A percentile compares a stretch with the other conserved stretches of the same genome.
These are phyloP conservation scores for Sisymbrium altissimum DNA, from an alignment of 345 rosid genomes.

Conservation along the genomic window DNA sequence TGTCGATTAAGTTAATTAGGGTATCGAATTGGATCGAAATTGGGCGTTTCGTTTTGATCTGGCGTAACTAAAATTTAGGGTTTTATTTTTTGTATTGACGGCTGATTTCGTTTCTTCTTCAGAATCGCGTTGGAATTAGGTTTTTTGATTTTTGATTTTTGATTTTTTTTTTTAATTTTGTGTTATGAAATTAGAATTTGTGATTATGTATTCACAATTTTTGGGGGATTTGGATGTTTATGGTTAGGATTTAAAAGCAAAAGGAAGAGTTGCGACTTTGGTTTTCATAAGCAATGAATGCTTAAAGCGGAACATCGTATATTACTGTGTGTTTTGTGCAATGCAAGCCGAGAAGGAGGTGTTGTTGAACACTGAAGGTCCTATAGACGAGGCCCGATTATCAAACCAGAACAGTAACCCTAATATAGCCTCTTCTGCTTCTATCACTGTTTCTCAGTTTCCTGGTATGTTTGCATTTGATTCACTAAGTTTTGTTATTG, in stretches of 20 bases:
- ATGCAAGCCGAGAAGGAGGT: constrained; percentile 32
- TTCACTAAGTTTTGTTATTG: neutral
- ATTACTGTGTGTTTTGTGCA: neutral
- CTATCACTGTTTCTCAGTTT: constrained; percentile 38
- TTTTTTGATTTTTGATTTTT: no score
- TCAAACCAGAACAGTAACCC: constrained; percentile 45
- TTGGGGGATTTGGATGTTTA: neutral
- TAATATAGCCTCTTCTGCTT: constrained; percentile 37
- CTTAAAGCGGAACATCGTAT: neutral
- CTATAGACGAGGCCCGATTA: constrained; percentile 20
- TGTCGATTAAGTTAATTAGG: constrained; percentile 18
- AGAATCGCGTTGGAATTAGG: constrained; percentile 6
- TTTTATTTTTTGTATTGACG: neutral
- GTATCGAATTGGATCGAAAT: constrained; percentile 15
- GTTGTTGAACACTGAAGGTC: constrained; percentile 20
- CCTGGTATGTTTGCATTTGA: constrained; percentile 52
- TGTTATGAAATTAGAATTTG: neutral
- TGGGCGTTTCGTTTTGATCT: constrained; percentile 14
- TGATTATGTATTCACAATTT: neutral
- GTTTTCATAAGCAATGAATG: constrained; percentile 9
- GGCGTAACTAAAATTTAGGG: constrained; percentile 20
- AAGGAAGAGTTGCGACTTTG: constrained; percentile 1
- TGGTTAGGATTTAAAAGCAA: neutral
- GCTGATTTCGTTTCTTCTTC: constrained; percentile 8
- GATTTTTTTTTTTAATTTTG: neutral